Evolutionary conservation across 129 eudicot genomes (phyloP).

Genomic region (Rutidosis leptorrhynchoides): DNA sequence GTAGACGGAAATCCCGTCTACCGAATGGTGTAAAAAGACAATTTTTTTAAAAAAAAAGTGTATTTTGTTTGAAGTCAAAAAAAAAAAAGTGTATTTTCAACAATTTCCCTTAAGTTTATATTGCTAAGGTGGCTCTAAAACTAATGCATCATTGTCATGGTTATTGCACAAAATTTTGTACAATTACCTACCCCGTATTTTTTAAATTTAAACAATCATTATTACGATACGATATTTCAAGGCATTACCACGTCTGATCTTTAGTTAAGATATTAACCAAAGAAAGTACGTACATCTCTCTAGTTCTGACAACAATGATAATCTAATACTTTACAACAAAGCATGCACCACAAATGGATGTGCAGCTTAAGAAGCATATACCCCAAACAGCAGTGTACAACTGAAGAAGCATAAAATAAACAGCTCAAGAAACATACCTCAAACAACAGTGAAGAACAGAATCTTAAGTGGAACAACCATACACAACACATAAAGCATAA

Average conservation of each 20-base stretch:
- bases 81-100: too few species aligned
- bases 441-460: background rate
- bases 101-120: too few species aligned
- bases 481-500: conserved; percentile 4
- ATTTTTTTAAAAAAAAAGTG: too few species aligned
- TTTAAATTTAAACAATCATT: background rate
- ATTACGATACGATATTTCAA: too few species aligned
- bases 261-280: background rate
- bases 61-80: too few species aligned
- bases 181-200: background rate
- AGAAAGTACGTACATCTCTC: background rate
- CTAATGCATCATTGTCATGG: too few species aligned
- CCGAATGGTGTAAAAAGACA: too few species aligned
- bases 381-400: background rate
- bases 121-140: too few species aligned
- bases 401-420: conserved; percentile 2
- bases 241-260: too few species aligned
- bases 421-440: background rate
- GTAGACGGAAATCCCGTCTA: too few species aligned
- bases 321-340: background rate
- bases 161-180: too few species aligned
- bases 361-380: background rate
- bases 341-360: background rate
- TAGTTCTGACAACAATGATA: background rate
- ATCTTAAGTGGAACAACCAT: background rate